Base-by-base conservation (phyloP, 1,284 basidiomycete genomes). In the Erythrobasidium hasegawianum region DNA sequence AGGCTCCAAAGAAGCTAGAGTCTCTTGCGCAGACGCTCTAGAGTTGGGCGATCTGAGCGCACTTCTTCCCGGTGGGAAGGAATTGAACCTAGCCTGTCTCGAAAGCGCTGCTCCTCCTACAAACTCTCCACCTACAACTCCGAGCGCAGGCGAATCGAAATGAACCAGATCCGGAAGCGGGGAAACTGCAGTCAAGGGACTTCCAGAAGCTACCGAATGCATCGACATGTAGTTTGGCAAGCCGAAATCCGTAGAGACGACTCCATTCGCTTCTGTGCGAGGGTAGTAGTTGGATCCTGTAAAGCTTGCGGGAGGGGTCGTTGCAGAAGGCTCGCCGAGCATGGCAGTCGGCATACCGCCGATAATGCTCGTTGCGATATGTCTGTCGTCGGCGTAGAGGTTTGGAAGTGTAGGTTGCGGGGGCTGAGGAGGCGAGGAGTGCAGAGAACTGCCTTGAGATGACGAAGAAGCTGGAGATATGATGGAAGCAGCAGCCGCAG, bases 221-320 rank as follows among this genome's bases (percentile, higher is more conserved):
- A 47, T n/a, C 7, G 45, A 39, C 41, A 65, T 43, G 13, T 57
- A 38, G 29, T 65, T 65, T 22, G 62, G 62, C 9, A 65, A 13
- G 9, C 62, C 62, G 29, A 57, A 65, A 20, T 58, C 56, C 18
- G 55, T 55, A 2, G 39, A 40, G 13, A 50, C 39, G 5, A 58
- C 56, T 14, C 62, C 62, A 38, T 58, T 41, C 13, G 29, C 29
- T 43, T 65, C 56, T 16, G 55, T 57, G 16, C 45, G 55, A 16
- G 55, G 62, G 29, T 57, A 65, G 33, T 65, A 65, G 10, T 27
- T 39, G 26, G 18, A 26, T 8, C 62, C 62, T 10, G 55, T 49
- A 27, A 65, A 65, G 9, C 43, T 47, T n/a, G 62, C 62, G 52
- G 62, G 62, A 40, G 62, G 62, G 14, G 62, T 65, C 8, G 43